Base-by-base conservation (phyloP, 2,329 filamentous ascomycete genomes). In the Talaromyces sp. region DNA sequence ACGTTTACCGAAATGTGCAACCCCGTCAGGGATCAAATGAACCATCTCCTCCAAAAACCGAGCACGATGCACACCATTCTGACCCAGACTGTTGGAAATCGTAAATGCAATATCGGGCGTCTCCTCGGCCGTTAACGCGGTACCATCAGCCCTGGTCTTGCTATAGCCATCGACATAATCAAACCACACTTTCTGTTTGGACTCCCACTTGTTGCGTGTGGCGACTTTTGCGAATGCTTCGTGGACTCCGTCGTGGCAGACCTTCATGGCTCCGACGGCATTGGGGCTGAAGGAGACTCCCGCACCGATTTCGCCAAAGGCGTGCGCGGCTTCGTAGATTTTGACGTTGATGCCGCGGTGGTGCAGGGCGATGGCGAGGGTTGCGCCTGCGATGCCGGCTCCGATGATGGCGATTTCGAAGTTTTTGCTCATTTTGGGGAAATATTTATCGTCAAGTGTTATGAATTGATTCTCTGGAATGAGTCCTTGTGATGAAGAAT, bases 301-400 rank as follows among this genome's bases (percentile, higher is more conserved):
- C 6, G 70, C 68, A 27, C 70, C 70, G 33, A 71, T 70, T 56
- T 71, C 70, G 15, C 67, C 67, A 45, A 69, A 70, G 35, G 67
- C 60, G 10, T 62, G 62, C 17, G 70, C 69, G 58, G 69, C 67
- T 60, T 71, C 70, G 61, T 71, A 71, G 15, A 70, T 68, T 17
- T 61, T 62, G 8, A 71, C 35, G 6, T 56, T 59, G 27, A 62
- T 43, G 50, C 64, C 64, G 39, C 64, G 60, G 65, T 77, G 74
- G 56, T 76, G 72, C 7, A 80, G 72, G n/a, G 75, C 71, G 15
- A 80, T 73, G 15, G 77, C 73, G 17, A 73, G 69, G 63, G 73
- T 75, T 25, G 80, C 73, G 17, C 79, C 79, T 35, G 75, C 76
- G 25, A 80, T 77, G 62, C 78, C 79, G 27, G 77, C 78, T 27